phyloP scores from a whole-genome alignment of 192 early-diverging fungal genomes.

The Coemansia sp. region DNA sequence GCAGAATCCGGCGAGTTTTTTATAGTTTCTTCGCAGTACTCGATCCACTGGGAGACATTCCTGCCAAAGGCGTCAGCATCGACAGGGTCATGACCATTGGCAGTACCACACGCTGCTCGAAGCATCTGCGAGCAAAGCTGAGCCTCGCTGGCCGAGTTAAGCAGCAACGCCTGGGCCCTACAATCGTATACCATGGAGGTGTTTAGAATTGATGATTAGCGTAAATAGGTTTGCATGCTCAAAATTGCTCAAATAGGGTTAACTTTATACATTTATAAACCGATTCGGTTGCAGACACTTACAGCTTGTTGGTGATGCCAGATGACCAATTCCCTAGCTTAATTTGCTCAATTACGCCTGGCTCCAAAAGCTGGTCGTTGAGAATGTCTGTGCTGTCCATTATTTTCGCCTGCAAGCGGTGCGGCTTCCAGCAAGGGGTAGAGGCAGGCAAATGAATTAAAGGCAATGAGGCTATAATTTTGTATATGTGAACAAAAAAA shows the following conservation, averaged over 20 bases:
- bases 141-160: constrained; percentile 14
- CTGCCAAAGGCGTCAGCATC: constrained; percentile 27
- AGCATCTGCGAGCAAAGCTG: constrained; percentile 41
- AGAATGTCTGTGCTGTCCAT: background rate
- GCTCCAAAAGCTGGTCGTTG: constrained; percentile 20
- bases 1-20: constrained; percentile 20
- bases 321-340: constrained; percentile 36
- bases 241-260: too few species aligned
- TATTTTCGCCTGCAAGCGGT: background rate
- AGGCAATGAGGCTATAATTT: background rate
- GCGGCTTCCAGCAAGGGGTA: background rate
- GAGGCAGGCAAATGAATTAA: background rate
- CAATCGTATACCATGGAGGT: background rate
- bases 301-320: constrained; percentile 40
- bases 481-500: background rate
- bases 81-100: background rate
- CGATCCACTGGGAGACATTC: constrained; percentile 25
- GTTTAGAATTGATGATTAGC: too few species aligned
- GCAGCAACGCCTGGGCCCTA: constrained; percentile 44
- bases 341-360: constrained; percentile 33
- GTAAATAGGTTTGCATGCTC: too few species aligned
- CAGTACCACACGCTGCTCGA: constrained; percentile 15
- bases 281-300: constrained; percentile 4
- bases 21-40: constrained; percentile 27
- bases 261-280: background rate